Evolutionary conservation across 805 yeast genomes (phyloP).

Genomic region (Metschnikowia corniflorae): DNA sequence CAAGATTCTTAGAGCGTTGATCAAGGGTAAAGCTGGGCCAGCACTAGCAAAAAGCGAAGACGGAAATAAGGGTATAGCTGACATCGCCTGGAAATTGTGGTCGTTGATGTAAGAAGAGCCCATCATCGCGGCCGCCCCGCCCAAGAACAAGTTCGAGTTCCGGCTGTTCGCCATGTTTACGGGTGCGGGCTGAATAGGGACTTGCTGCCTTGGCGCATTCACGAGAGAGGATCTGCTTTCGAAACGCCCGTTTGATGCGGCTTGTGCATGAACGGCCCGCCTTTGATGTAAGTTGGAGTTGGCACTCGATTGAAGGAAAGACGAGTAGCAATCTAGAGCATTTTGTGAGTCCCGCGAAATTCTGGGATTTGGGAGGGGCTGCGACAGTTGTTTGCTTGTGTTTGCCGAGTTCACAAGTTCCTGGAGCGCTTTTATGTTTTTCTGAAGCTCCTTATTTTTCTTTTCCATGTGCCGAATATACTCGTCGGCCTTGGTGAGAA

Average conservation of each 20-base stretch:
- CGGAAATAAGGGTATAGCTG: slow-evolving; percentile 40
- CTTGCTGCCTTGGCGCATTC: background rate
- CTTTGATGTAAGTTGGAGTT: slow-evolving; percentile 2
- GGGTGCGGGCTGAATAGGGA: background rate
- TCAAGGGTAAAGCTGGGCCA: background rate
- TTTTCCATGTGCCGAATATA: slow-evolving; percentile 69
- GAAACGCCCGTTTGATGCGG: background rate
- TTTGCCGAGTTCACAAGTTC: slow-evolving; percentile 25
- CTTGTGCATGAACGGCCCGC: background rate
- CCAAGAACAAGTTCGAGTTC: slow-evolving; percentile 46
- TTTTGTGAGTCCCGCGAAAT: background rate
- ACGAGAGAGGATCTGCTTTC: no score
- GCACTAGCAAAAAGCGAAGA: background rate
- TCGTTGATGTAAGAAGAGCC: slow-evolving; percentile 60
- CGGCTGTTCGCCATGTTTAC: background rate
- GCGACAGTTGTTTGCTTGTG: background rate
- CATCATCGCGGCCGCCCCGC: slow-evolving; percentile 62
- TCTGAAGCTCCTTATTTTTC: slow-evolving; percentile 49
- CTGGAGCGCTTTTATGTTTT: slow-evolving; percentile 45
- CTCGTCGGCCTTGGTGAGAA: slow-evolving; percentile 71
- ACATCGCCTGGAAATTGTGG: slow-evolving; percentile 43
- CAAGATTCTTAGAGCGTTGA: slow-evolving; percentile 1
- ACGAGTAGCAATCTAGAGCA: no score
- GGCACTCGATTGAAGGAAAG: background rate
- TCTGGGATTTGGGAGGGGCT: background rate